Conservation (phyloP, 2,329 filamentous ascomycete genomes). For the Microsporum audouinii region DNA sequence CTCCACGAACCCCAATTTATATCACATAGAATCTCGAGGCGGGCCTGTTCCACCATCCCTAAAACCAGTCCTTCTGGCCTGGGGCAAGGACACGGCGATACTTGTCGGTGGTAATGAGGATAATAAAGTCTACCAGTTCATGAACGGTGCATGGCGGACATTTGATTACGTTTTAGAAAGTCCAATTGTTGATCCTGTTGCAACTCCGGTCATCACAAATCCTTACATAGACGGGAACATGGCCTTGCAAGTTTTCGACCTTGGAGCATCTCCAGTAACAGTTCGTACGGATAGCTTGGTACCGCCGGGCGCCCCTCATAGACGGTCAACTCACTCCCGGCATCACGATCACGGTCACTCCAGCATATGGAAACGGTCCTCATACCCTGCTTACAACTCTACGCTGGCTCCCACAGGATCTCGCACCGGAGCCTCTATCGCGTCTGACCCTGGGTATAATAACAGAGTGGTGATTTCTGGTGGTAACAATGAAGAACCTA, state of each 20-base stretch:
- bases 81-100: constrained; percentile 58
- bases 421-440: constrained; percentile 60
- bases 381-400: constrained; percentile 71
- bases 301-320: constrained; percentile 39
- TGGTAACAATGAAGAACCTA: constrained; percentile 53
- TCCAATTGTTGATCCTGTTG: constrained; percentile 48
- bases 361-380: constrained; percentile 38
- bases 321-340: not conserved
- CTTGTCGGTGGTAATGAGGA: constrained; percentile 60
- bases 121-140: constrained; percentile 66
- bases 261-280: constrained; percentile 59
- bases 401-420: constrained; percentile 55
- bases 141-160: constrained; percentile 53
- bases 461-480: constrained; percentile 70
- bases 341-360: constrained; percentile 11
- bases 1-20: constrained; percentile 49
- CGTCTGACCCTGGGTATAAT: constrained; percentile 51
- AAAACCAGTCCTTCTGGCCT: constrained; percentile 61
- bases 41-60: constrained; percentile 50
- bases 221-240: constrained; percentile 64
- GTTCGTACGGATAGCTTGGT: constrained; percentile 59
- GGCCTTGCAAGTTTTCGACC: constrained; percentile 66
- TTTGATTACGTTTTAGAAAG: constrained; percentile 53
- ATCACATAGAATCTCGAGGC: constrained; percentile 48
- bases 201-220: constrained; percentile 55